Percentiles rank a stretch among this genome's conserved stretches.
Evolutionary conservation across 179 eudicot genomes (phyloP).

Genomic region (Carnegiea gigantea): DNA sequence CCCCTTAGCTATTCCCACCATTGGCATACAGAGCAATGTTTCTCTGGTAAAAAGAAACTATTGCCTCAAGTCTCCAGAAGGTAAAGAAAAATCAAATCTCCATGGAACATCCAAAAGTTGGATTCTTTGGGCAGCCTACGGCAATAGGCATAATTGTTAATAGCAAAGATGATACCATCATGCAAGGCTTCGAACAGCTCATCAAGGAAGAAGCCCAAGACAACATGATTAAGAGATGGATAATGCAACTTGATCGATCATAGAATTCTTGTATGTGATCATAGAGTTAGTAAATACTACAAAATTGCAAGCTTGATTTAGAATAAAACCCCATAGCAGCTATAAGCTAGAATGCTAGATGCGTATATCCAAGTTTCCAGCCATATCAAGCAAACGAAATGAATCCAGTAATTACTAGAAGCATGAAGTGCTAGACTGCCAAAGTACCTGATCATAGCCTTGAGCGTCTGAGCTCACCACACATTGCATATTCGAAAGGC

Average conservation of each 20-base stretch:
- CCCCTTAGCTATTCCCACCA: not conserved
- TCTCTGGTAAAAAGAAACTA: not conserved
- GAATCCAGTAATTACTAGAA: not conserved
- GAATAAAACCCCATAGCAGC: not conserved
- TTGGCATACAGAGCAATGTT: not conserved
- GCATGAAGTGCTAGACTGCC: not conserved
- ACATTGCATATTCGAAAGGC: slow-evolving; percentile 97
- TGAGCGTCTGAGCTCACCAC: slow-evolving; percentile 85
- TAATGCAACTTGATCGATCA: not conserved
- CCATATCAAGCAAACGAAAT: not conserved
- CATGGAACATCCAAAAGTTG: not conserved
- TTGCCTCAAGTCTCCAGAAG: not conserved
- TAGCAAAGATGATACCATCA: not conserved
- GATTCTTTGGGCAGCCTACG: not conserved
- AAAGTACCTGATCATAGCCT: slow-evolving; percentile 88
- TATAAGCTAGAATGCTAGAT: not conserved
- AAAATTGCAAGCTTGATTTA: not conserved
- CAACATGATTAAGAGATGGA: not conserved
- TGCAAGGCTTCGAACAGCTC: not conserved
- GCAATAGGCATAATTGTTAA: not conserved
- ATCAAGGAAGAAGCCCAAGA: not conserved
- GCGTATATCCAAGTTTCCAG: not conserved
- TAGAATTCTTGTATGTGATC: not conserved
- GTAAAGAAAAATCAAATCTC: not conserved
- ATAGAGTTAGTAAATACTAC: not conserved